phyloP scores from a whole-genome alignment of 2,329 filamentous ascomycete genomes.

The Diaporthe vexans region DNA sequence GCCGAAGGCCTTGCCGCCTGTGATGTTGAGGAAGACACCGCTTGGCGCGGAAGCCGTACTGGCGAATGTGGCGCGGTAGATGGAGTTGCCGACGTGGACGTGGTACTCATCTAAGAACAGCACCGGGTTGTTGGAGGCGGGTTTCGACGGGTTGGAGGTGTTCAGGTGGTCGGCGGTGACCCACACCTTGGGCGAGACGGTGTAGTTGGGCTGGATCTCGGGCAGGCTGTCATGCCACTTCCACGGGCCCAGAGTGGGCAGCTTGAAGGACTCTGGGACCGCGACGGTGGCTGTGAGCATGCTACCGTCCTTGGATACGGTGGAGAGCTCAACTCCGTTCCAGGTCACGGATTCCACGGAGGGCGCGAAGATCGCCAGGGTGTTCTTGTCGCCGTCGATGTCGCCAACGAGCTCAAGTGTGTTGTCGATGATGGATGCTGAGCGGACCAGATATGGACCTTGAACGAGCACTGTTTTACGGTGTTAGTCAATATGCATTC shows the following conservation, averaged over 20 bases:
- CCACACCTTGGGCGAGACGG: constrained; percentile 60
- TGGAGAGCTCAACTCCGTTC: constrained; percentile 60
- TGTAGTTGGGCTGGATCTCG: constrained; percentile 59
- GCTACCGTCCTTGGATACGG: constrained; percentile 48
- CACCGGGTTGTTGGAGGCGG: constrained; percentile 65
- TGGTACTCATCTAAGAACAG: constrained; percentile 71
- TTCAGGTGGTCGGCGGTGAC: constrained; percentile 62
- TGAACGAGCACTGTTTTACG: constrained; percentile 61
- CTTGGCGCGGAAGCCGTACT: constrained; percentile 54
- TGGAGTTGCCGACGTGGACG: constrained; percentile 66
- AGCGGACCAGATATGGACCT: constrained; percentile 66
- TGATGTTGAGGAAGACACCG: constrained; percentile 63
- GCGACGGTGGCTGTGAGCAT: constrained; percentile 48
- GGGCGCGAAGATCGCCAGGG: constrained; percentile 63
- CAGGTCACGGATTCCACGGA: constrained; percentile 61
- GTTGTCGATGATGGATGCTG: constrained; percentile 52
- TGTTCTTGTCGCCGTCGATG: constrained; percentile 53
- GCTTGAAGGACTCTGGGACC: constrained; percentile 48
- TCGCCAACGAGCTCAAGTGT: constrained; percentile 62
- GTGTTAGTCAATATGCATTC: background rate
- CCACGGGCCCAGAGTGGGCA: constrained; percentile 61
- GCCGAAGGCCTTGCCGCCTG: constrained; percentile 68
- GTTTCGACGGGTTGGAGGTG: constrained; percentile 62
- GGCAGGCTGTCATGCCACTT: constrained; percentile 63
- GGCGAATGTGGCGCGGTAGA: constrained; percentile 68